Base-by-base conservation (phyloP, 108 stramenopile species). In the Cyclostephanos invisitatus region DNA sequence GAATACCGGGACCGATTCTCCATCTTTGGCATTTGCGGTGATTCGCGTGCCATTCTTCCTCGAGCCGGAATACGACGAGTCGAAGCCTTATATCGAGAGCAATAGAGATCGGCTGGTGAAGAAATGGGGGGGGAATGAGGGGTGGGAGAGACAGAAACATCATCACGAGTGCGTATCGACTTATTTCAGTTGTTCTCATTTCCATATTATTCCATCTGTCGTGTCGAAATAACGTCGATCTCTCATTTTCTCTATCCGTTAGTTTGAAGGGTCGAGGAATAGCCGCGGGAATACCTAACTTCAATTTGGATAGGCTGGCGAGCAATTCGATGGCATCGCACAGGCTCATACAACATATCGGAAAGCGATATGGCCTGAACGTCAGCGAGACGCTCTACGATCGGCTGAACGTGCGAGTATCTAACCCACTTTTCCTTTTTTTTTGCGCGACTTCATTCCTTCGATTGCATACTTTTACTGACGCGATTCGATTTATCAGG, bases 281-380 rank as follows among this genome's bases (percentile, higher is more conserved):
- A 35, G 87, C 82, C 38, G 93, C 89, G 0, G 93, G 93, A 0
- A 95, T 95, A 25, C 83, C 86, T n/a, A 84, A 88, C 66, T 95
- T 95, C 66, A 95, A 95, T 83, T 62, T 91, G 64, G 89, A 92
- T 70, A 63, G 93, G 64, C 75, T 92, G 48, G 85, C 93, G 24
- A 83, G 88, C 36, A 95, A 92, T 67, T 87, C 88, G 3, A 95
- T 92, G 91, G 89, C 89, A 47, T 87, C 86, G 40, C 93, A 95
- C 75, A 80, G 93, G 44, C 72, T 95, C 37, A 91, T 95, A 70
- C 91, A 92, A 54, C 63, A 89, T 62, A 42, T 95, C 28, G 89
- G 91, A 12, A 95, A 91, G 62, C 72, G 38, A 37, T 92, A 87
- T 54, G 93, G 93, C 14, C 77, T 92, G 70, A 60, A 64, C 36